These are phyloP conservation scores for Corylus americana DNA, from an alignment of 306 rosid species.

Conservation along the genomic window DNA sequence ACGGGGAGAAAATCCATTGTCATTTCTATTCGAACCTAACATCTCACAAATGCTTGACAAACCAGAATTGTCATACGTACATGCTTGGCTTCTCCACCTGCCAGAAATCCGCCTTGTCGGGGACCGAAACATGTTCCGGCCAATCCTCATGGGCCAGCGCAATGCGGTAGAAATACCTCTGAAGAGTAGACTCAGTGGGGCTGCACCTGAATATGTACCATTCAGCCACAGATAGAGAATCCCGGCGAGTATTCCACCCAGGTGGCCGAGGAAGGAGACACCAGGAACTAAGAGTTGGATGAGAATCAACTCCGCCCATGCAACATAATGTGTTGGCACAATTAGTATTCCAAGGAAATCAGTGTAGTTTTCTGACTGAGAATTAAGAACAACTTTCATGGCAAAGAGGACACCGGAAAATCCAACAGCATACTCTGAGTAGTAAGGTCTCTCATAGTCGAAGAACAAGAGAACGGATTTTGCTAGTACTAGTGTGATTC, in stretches of 20 bases:
- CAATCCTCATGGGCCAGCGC: constrained; percentile 53
- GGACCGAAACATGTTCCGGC: constrained; percentile 27
- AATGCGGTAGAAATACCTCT: constrained; percentile 43
- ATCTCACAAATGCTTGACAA: constrained; percentile 61
- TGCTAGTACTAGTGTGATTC: constrained; percentile 61
- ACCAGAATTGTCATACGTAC: constrained; percentile 68
- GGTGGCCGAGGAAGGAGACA: constrained; percentile 82
- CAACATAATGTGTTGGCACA: constrained; percentile 72
- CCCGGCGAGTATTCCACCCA: constrained; percentile 89
- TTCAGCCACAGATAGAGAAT: constrained; percentile 58
- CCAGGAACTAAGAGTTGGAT: constrained; percentile 77
- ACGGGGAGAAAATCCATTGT: constrained; percentile 23
- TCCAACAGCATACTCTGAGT: constrained; percentile 70
- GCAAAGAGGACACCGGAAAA: constrained; percentile 94
- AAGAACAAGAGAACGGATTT: constrained; percentile 68
- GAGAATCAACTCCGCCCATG: constrained; percentile 78
- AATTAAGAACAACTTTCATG: constrained; percentile 83
- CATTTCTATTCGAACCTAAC: constrained; percentile 58
- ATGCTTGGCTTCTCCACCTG: constrained; percentile 78
- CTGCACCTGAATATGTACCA: constrained; percentile 47
- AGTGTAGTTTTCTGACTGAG: constrained; percentile 41
- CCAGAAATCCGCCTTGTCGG: constrained; percentile 50
- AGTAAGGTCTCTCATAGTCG: constrained; percentile 60
- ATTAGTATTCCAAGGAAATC: constrained; percentile 51
- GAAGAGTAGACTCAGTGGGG: constrained; percentile 41